Evolutionary conservation across 495 filamentous ascomycete species (phyloP).

Genomic region (Venustampulla echinocandica): DNA sequence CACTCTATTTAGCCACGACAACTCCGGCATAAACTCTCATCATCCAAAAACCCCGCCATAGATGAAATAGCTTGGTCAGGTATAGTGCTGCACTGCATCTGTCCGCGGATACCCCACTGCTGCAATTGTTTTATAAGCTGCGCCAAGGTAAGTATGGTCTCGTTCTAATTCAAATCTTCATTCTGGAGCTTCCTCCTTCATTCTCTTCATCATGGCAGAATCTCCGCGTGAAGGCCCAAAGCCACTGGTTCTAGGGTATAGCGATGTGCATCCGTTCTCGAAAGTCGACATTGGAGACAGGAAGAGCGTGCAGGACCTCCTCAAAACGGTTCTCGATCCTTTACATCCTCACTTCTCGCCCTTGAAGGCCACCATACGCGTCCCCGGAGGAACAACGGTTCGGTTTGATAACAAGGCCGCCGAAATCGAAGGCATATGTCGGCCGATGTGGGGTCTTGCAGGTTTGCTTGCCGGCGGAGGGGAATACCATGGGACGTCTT

Average conservation of each 20-base stretch:
- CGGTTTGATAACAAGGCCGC: conserved; percentile 68
- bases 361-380: conserved; percentile 34
- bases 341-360: conserved; percentile 57
- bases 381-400: conserved; percentile 55
- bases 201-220: conserved; percentile 8
- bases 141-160: not conserved
- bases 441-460: conserved; percentile 67
- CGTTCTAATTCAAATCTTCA: not conserved
- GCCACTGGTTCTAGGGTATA: conserved; percentile 39
- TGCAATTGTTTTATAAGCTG: not conserved
- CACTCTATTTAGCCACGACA: not conserved
- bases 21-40: not conserved
- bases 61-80: not conserved
- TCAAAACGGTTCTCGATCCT: conserved; percentile 52
- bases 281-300: conserved; percentile 37
- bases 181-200: not conserved
- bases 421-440: conserved; percentile 66
- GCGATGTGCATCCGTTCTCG: conserved; percentile 40
- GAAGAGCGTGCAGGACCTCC: conserved; percentile 47
- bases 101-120: not conserved
- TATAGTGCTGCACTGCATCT: not conserved
- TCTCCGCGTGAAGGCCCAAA: conserved; percentile 2
- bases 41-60: not conserved
- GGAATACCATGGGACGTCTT: conserved; percentile 49
- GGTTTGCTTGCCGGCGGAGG: conserved; percentile 57